Base-by-base conservation (phyloP, 768 basidiomycete genomes). In the Tylopilus sp. region DNA sequence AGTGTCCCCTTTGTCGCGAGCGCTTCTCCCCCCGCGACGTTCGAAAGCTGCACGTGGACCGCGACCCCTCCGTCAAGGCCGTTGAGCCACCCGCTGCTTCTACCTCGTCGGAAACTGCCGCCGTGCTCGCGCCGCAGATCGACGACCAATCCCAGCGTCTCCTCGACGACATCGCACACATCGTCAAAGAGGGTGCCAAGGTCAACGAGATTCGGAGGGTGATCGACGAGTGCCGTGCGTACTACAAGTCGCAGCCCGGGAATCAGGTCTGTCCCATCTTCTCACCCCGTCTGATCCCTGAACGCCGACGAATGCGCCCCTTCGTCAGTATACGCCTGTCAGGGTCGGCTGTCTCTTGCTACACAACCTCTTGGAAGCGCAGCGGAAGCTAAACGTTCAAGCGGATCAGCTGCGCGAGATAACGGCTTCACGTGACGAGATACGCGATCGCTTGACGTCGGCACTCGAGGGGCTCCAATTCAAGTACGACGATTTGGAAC, bases 1-100 rank as follows among this genome's bases (percentile, higher is more conserved):
- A 65, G 44, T 88, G 86, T 59, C 86, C 86, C 41, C 69, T 89
- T 43, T 89, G 86, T 69, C 80, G 86, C 40, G 70, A 63, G 8
- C 65, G 70, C 20, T 85, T 85, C 67, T 71, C 76, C 11, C 63
- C 68, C 20, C 59, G 69, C 15, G 71, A 78, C 10, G 62, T 78
- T 40, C 72, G 80, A 41, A 79, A 72, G 65, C 77, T 89, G 44
- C 85, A 85, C 62, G 66, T 87, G 43, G 85, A 86, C 64, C 51
- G 58, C 18, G 69, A 67, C 48, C 76, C 81, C 42, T 67, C 65
- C 18, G 39, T 63, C 46, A 41, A 55, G n/a, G 3, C 60, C 13
- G 21, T 45, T 5, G 63, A 64, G 10, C 40, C 46, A 1, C 28
- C 57, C 11, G 23, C 30, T 31, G 7, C 23, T 11, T 28, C 30